Base-by-base conservation (phyloP, 208 protist species). In the Ichthyophonus hoferi region DNA sequence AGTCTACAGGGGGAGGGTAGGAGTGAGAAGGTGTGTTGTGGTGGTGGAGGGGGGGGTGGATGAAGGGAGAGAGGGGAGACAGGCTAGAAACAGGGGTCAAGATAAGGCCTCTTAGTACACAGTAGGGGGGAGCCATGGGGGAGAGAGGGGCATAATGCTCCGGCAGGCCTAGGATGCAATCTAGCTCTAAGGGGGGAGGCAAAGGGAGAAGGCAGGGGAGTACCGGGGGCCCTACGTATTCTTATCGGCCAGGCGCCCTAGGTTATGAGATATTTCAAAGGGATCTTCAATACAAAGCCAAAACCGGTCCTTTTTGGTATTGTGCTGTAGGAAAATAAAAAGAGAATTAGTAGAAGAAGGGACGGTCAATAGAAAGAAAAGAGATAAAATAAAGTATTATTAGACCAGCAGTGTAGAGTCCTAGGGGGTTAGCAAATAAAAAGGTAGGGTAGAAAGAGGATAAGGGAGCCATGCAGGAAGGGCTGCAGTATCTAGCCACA, bases 231-330 rank as follows among this genome's bases (percentile, higher is more conserved):
- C 50, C 35, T 78, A 87, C 83, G 85, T 88, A 37, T 88, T 88
- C 24, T 67, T 42, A 81, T 88, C 85, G 24, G 39, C 85, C 42
- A 88, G 12, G 7, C 85, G 42, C n/a, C 85, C 85, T 39, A 88
- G 1, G 39, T 88, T 88, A 37, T 88, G 85, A 50, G 58, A 42
- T n/a, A 58, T 88, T 37, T 88, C 85, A 37, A 88, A 88, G 35
- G 85, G 85, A 79, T 88, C 85, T 37, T 88, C 85, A 17, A 88
- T 88, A 58, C 85, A 88, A 1, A 88, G 17, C 58, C 42, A 88
- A 37, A 77, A 88, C 39, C 85, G 42, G n/a, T 77, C 39, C 34
- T 78, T 88, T 43, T 79, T 7, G 37, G n/a, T 88, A 35, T 88
- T 88, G 37, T 84, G 79, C 39, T 84, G 12, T n/a, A n/a, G n/a